Conservation (phyloP, 768 basidiomycete species). For the Termitomyces sp. region DNA sequence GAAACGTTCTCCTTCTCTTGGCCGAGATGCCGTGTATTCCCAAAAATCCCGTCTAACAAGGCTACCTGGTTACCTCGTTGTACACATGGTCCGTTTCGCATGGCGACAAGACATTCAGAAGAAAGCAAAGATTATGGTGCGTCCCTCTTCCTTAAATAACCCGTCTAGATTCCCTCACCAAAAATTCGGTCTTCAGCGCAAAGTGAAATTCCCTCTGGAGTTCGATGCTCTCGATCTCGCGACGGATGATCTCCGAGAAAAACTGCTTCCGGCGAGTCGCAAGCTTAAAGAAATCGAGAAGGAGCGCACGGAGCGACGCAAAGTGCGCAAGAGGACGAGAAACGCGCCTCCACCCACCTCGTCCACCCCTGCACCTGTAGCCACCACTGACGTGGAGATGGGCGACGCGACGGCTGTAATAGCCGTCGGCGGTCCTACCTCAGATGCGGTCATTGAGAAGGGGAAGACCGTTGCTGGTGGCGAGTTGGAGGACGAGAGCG, state of each 20-base stretch:
- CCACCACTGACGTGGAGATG: conserved; percentile 44
- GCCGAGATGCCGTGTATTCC: conserved; percentile 75
- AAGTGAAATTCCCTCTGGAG: conserved; percentile 90
- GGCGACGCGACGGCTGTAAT: conserved; percentile 23
- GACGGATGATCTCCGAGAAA: conserved; percentile 71
- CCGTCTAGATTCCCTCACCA: no score
- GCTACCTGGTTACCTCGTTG: conserved; percentile 77
- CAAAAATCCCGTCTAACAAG: conserved; percentile 78
- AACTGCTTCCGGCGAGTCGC: conserved; percentile 63
- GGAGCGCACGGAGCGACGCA: conserved; percentile 77
- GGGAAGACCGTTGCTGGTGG: conserved; percentile 27
- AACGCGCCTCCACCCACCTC: conserved; percentile 20
- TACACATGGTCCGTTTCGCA: conserved; percentile 95
- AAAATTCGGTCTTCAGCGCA: conserved; percentile 41
- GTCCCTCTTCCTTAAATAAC: background rate
- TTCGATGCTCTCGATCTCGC: conserved; percentile 81
- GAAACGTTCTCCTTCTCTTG: conserved; percentile 76
- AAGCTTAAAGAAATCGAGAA: conserved; percentile 77
- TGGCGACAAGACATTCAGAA: conserved; percentile 89
- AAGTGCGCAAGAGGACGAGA: conserved; percentile 75
- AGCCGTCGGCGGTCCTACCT: conserved; percentile 15
- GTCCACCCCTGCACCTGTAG: conserved; percentile 15
- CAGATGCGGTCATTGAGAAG: conserved; percentile 17
- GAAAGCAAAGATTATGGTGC: conserved; percentile 96
- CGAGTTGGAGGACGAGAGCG: conserved; percentile 61